These are phyloP conservation scores for Beauveria scarabaeidicola DNA, from an alignment of 2,329 filamentous ascomycete genomes.

Conservation along the genomic window DNA sequence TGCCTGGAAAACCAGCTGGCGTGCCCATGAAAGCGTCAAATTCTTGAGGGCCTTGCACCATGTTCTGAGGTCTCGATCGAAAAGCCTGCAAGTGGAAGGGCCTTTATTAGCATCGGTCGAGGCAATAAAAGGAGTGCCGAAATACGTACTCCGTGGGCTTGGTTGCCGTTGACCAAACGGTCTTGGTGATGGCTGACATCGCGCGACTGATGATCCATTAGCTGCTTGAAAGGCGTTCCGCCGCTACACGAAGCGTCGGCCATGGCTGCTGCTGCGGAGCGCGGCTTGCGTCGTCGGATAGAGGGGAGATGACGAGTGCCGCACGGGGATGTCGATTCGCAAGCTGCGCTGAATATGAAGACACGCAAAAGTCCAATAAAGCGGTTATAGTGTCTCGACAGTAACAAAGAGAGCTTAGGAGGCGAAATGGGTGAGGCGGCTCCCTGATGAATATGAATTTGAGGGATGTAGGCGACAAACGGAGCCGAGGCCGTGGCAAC, in stretches of 20 bases:
- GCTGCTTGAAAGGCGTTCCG: constrained; percentile 33
- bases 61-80: constrained; percentile 22
- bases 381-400: neutral
- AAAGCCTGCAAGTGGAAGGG: constrained; percentile 25
- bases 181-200: constrained; percentile 35
- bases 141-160: constrained; percentile 23
- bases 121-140: neutral
- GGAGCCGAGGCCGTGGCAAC: constrained; percentile 6
- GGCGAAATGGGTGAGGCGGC: neutral
- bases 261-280: constrained; percentile 20
- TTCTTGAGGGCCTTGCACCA: constrained; percentile 20
- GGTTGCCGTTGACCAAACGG: constrained; percentile 24
- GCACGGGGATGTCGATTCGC: neutral
- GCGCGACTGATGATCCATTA: constrained; percentile 33
- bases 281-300: neutral
- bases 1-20: constrained; percentile 19
- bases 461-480: constrained; percentile 3
- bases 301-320: neutral
- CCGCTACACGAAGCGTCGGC: constrained; percentile 34
- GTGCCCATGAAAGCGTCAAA: constrained; percentile 29
- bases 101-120: neutral
- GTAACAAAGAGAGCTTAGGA: neutral
- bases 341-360: no score
- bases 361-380: neutral
- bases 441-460: neutral